Conservation (phyloP, 257 asterid species). For the Scutellaria baicalensis region DNA sequence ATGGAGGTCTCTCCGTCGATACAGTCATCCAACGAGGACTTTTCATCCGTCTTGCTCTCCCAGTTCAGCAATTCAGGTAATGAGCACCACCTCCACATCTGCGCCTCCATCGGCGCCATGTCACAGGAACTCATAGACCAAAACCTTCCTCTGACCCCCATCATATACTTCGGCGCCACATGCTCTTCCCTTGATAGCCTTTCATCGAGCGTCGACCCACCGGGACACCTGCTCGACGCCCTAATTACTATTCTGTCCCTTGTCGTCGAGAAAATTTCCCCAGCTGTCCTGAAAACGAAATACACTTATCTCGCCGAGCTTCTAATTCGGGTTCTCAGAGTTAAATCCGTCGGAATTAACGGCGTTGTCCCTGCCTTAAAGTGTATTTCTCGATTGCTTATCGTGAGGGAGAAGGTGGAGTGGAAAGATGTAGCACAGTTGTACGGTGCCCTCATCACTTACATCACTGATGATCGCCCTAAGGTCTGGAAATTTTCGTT, state of each 20-base stretch:
- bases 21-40: conserved; percentile 20
- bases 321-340: conserved; percentile 29
- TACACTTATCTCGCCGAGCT: conserved; percentile 45
- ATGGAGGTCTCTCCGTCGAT: conserved; percentile 28
- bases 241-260: conserved; percentile 51
- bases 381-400: conserved; percentile 46
- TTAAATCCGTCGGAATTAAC: conserved; percentile 34
- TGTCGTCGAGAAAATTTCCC: conserved; percentile 32
- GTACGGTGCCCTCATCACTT: conserved; percentile 43
- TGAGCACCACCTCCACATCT: conserved; percentile 75
- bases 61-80: conserved; percentile 41
- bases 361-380: conserved; percentile 63
- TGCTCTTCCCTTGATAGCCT: conserved; percentile 70
- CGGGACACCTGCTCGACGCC: conserved; percentile 62
- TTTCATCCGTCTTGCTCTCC: conserved; percentile 48
- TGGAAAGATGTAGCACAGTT: conserved; percentile 61
- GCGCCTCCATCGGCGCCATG: conserved; percentile 71
- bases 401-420: conserved; percentile 40
- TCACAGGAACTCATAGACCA: conserved; percentile 73
- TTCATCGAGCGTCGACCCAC: conserved; percentile 34
- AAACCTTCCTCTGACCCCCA: conserved; percentile 44
- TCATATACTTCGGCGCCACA: conserved; percentile 74
- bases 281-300: conserved; percentile 37
- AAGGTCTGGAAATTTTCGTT: conserved; percentile 33
- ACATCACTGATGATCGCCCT: conserved; percentile 46